Percentiles rank a stretch among this genome's conserved stretches.
phyloP scores from a whole-genome alignment of 2,329 filamentous ascomycete species.

The Trichoderma sp. region DNA sequence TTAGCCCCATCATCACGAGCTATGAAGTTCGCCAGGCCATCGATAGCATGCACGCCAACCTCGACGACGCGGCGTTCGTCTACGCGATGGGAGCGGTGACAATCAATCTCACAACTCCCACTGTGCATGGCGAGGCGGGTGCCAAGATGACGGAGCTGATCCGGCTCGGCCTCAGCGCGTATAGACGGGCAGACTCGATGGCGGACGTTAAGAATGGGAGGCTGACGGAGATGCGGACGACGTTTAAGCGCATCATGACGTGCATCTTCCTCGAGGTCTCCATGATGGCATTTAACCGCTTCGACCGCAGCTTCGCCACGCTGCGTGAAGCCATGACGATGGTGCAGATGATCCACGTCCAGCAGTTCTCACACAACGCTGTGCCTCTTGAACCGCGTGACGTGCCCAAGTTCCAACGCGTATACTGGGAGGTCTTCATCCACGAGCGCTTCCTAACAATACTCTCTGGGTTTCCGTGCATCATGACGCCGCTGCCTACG shows the following conservation, averaged over 20 bases:
- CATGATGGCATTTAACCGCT: conserved; percentile 45
- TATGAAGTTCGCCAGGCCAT: conserved; percentile 34
- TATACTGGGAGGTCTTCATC: conserved; percentile 28
- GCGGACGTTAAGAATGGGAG: conserved; percentile 35
- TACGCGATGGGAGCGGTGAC: conserved; percentile 38
- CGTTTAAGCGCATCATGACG: conserved; percentile 46
- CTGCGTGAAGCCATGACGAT: conserved; percentile 47
- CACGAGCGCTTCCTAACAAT: conserved; percentile 49
- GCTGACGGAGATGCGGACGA: conserved; percentile 37
- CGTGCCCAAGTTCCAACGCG: conserved; percentile 23
- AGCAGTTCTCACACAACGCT: conserved; percentile 34
- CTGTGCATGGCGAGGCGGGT: conserved; percentile 29
- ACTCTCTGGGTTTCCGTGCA: conserved; percentile 43
- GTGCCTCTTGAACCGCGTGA: conserved; percentile 20
- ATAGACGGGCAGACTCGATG: conserved; percentile 28
- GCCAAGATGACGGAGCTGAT: conserved; percentile 32
- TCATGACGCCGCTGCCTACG: conserved; percentile 33
- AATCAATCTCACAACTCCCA: conserved; percentile 35
- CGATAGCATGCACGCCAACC: conserved; percentile 31
- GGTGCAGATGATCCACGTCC: conserved; percentile 43
- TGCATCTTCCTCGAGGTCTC: conserved; percentile 51
- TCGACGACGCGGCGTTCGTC: conserved; percentile 36
- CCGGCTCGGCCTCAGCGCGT: conserved; percentile 25
- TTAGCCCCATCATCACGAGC: conserved; percentile 35
- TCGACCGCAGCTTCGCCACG: conserved; percentile 46